Evolutionary conservation across 495 filamentous ascomycete genomes (phyloP), one percentile per base, ranked within the genome.

Genomic region (Podospora pseudopauciseta): DNA sequence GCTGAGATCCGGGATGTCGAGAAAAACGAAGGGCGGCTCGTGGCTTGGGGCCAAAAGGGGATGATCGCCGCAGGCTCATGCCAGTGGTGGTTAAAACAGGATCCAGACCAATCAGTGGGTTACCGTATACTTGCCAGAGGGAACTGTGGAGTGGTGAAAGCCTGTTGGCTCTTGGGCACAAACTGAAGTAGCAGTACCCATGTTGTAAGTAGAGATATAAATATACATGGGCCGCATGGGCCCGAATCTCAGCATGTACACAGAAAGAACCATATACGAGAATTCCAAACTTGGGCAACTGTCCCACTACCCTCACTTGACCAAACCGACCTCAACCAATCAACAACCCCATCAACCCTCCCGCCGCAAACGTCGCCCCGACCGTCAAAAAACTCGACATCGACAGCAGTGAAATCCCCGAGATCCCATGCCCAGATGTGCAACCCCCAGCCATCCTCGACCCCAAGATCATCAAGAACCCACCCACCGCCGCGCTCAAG

Each of bases 381-480:
- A 86, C 80, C 1, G 81, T 84, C 18, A 89, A 65, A 64, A 86
- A 75, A 73, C 86, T 88, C 2, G 81, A 78, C 20, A 82, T 72
- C 0, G 83, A 84, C 5, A 87, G 68, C 70, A 82, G 71, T 32
- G 81, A 79, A 60, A 88, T 79, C 4, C 86, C 86, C 32, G 80
- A 86, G 67, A 89, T 86, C 1, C 86, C 86, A 70, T 88, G 86
- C 0, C 86, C 86, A 26, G 83, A 86, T 0, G 86, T 87, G 67
- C 86, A 89, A 2, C 86, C 86, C 4, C 86, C 86, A 0, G 80
- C 86, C 58, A 87, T 76, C 63, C 85, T 74, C 30, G 85, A 78
- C 18, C 86, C 86, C 26, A 88, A 58, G 1, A 83, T 75, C 73
- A 88, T 79, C 62, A 86, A 66, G 23, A 81, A 75, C 19, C 85